Evolutionary conservation across 2,329 filamentous ascomycete genomes (phyloP).

Genomic region (Aspergillus aculeatinus): DNA sequence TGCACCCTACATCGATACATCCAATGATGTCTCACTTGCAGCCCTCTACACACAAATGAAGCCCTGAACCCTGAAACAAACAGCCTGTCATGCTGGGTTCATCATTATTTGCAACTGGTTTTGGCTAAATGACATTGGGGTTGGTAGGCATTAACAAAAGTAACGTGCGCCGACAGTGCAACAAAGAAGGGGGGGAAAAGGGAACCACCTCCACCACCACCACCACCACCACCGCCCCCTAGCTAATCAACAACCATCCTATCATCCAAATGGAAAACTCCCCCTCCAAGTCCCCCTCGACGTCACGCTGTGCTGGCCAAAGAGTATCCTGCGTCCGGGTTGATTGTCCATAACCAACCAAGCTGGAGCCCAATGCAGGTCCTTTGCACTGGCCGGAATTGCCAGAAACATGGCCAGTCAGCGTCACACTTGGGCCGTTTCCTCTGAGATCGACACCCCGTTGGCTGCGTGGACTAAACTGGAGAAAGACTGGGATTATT

Average conservation of each 20-base stretch:
- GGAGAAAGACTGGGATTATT: constrained; percentile 6
- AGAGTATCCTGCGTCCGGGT: constrained; percentile 5
- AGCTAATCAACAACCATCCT: neutral
- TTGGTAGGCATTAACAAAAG: too few species aligned
- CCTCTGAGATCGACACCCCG: constrained; percentile 9
- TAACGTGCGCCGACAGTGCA: neutral
- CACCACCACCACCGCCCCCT: neutral
- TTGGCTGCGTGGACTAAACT: constrained; percentile 6
- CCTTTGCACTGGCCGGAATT: constrained; percentile 12
- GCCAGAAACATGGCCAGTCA: constrained; percentile 22
- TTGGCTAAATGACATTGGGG: neutral
- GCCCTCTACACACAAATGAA: neutral
- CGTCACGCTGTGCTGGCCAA: neutral
- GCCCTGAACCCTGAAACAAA: neutral
- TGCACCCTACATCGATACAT: neutral
- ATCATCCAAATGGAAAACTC: neutral
- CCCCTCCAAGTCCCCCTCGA: neutral
- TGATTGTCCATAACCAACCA: constrained; percentile 10
- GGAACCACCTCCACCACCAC: too few species aligned
- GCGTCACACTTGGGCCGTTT: constrained; percentile 1
- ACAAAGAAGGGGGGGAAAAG: neutral
- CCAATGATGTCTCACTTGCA: neutral
- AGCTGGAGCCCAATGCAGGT: constrained; percentile 7
- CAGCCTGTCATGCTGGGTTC: neutral
- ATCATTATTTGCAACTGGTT: neutral